Evolutionary conservation across 2,329 filamentous ascomycete species (phyloP).

Genomic region (Xylariomycetidae sp.): DNA sequence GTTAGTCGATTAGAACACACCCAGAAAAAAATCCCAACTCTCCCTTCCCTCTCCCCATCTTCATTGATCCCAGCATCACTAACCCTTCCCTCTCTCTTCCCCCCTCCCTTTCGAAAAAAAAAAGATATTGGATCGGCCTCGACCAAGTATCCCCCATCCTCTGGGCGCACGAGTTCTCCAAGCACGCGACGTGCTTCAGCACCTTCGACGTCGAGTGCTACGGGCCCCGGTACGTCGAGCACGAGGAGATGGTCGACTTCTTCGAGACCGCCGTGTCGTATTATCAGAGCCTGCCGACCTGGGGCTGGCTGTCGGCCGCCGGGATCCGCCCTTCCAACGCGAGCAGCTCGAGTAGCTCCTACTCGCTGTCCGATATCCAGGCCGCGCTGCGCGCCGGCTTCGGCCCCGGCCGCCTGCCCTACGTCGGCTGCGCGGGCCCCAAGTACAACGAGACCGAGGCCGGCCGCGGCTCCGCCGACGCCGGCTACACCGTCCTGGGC

Average conservation of each 20-base stretch:
- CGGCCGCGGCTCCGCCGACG: conserved; percentile 50
- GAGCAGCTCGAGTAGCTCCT: too few relatives aligned
- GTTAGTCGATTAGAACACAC: conserved; percentile 3
- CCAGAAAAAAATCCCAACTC: too few relatives aligned
- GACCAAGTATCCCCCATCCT: conserved; percentile 52
- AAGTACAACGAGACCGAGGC: conserved; percentile 56
- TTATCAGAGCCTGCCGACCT: conserved; percentile 56
- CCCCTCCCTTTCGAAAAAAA: background rate
- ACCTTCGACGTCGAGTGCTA: conserved; percentile 64
- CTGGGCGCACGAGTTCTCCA: conserved; percentile 65
- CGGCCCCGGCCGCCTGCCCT: conserved; percentile 53
- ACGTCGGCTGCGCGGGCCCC: conserved; percentile 57
- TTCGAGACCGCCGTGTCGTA: conserved; percentile 57
- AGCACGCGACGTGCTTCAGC: conserved; percentile 64
- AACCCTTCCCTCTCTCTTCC: conserved; percentile 14
- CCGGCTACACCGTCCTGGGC: conserved; percentile 50
- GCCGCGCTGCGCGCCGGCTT: conserved; percentile 42
- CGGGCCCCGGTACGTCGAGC: conserved; percentile 49
- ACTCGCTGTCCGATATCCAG: conserved; percentile 50
- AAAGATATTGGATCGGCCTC: conserved; percentile 54
- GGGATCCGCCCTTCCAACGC: conserved; percentile 54
- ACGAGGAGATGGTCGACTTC: conserved; percentile 59
- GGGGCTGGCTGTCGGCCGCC: conserved; percentile 50
- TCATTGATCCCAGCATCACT: conserved; percentile 15
- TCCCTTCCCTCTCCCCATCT: background rate